Base-by-base conservation (phyloP, 1,284 basidiomycete species). In the Ceratorhiza oryzae-sativae region DNA sequence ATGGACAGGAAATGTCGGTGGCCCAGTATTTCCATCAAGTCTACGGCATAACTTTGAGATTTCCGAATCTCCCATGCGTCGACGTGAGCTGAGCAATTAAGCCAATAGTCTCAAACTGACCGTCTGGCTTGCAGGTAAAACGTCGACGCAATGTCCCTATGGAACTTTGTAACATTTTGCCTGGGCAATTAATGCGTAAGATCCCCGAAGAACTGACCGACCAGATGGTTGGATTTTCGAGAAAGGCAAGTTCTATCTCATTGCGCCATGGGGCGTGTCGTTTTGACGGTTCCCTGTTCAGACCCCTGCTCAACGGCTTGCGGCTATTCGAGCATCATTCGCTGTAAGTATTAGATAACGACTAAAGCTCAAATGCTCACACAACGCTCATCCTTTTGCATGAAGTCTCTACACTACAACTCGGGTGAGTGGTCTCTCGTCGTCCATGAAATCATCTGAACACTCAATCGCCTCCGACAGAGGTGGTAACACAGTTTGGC, bases 101-200 rank as follows among this genome's bases (percentile, higher is more conserved):
- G 20, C 9, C 13, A 23, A 23, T 25, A 13, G n/a, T 3, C 15
- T 15, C 18, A 42, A n/a, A 34, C 13, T 67, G 34, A 36, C 15
- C 10, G 32, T 20, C 49, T 53, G 45, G n/a, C n/a, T 18, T 39
- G 5, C 30, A 53, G 32, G 15, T 39, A 18, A 27, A 41, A 67
- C 30, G 41, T 15, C 49, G 20, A 20, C 20, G n/a, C 45, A 39
- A 25, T 15, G 25, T 92, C 18, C 90, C 91, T 0, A 77, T 91
- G 3, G 91, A 93, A 77, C 78, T 90, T 0, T 92, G 91, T 76
- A 79, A 76, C 0, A 87, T 93, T 3, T 84, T 84, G 0, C 80
- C 84, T 0, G 91, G 91, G 0, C 91, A 93, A 75, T 87, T 91
- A 55, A 88, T 91, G 86, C 82, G 88, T 46, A 90, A 89, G 74